Evolutionary conservation across 371 early-diverging fungal species (phyloP), one percentile per base, ranked within the genome.

Genomic region (Dentiscutata heterogama): DNA sequence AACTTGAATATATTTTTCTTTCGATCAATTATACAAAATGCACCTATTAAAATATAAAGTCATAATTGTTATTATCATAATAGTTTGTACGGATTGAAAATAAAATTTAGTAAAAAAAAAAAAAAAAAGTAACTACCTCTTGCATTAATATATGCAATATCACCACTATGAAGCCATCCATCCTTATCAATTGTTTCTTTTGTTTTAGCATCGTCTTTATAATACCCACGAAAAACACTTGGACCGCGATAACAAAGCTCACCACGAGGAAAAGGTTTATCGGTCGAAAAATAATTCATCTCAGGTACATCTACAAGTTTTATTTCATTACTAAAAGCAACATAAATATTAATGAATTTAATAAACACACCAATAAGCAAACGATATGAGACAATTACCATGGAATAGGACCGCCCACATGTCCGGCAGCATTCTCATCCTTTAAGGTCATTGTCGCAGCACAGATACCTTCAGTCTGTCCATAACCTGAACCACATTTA

Each of bases 1-100:
- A 93, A 82, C 83, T 99, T 99, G 92, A 99, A 99, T 74, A 99
- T 97, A 84, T 97, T 97, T 90, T 99, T 99, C 86, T 95, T 95
- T 58, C 99, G 91, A 87, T 99, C 99, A 84, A 99, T 94, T 83
- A 99, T 95, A 2, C 85, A 83, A 16, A 97, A 79, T 10, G 86
- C 83, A 68, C 94, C 94, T 65, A 16, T 78, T 74, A 35, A 39
- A 88, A 86, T 68, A 39, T 39, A 46, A 46, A 50, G n/a, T 42
- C 16, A 42, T 14, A 25, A 71, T 50, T 71, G 46, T 68, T 35
- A 8, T 61, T 61, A 25, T 6, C 16, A 25, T 61, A n/a, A 61
- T 61, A 25, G 25, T 61, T 68, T 39, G 35, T 2, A 6, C 8
- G 16, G 8, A 68, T 39, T 68, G 3, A 67, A 20, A n/a, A n/a